Evolutionary conservation across 1,284 basidiomycete species (phyloP).

Genomic region (Cutaneotrichosporon curvatum): DNA sequence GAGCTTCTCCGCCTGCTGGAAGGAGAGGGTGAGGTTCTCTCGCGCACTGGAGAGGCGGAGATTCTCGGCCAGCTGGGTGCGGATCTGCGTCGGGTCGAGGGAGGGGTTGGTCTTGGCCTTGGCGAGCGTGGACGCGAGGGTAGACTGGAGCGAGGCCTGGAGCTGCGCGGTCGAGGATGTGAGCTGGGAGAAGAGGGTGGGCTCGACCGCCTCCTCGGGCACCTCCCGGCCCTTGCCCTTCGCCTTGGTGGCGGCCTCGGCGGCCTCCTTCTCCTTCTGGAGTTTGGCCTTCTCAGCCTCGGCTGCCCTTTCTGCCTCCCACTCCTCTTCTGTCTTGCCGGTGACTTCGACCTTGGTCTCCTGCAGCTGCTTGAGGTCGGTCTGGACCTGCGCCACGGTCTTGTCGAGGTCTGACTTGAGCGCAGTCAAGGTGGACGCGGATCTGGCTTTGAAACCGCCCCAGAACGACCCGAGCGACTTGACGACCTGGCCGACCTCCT

Average conservation of each 20-base stretch:
- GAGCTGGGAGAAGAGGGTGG: constrained; percentile 26
- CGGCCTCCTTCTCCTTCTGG: neutral
- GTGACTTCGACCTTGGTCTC: constrained; percentile 41
- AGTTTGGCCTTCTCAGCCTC: constrained; percentile 23
- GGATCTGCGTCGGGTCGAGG: constrained; percentile 48
- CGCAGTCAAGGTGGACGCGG: constrained; percentile 61
- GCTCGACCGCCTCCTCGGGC: constrained; percentile 1
- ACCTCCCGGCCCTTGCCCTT: constrained; percentile 30
- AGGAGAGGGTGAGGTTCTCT: constrained; percentile 43
- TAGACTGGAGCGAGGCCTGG: constrained; percentile 51
- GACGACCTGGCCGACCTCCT: constrained; percentile 79
- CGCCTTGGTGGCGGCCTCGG: constrained; percentile 19
- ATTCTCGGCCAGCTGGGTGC: constrained; percentile 59
- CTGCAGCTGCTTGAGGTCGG: constrained; percentile 54
- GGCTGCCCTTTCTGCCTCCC: constrained; percentile 17
- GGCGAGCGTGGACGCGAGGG: constrained; percentile 55
- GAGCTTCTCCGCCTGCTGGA: constrained; percentile 72
- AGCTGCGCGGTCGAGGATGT: constrained; percentile 32
- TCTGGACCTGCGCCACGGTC: constrained; percentile 74
- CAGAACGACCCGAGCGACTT: constrained; percentile 70
- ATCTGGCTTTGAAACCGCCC: constrained; percentile 81
- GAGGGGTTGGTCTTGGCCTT: constrained; percentile 50
- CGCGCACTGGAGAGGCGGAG: constrained; percentile 50
- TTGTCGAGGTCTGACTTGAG: constrained; percentile 70
- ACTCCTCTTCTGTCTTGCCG: constrained; percentile 30